Conservation (phyloP, 129 eudicot species). For the Apium graveolens region DNA sequence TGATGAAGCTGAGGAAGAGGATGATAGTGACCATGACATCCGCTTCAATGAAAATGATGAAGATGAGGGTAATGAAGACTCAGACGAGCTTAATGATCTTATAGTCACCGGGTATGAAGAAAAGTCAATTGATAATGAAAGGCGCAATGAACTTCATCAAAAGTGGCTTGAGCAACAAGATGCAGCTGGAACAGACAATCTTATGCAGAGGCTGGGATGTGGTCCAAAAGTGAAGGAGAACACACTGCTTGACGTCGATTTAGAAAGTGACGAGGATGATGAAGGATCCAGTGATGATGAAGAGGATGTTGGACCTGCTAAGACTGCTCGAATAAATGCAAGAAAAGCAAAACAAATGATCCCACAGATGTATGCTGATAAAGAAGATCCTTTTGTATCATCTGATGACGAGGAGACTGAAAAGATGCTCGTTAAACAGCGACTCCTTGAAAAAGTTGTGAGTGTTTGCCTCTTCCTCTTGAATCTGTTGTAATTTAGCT, state of each 20-base stretch:
- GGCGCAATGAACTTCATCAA: conserved; percentile 85
- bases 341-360: conserved; percentile 64
- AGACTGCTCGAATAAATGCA: conserved; percentile 31
- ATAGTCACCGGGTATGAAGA: conserved; percentile 68
- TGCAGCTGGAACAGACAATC: conserved; percentile 82
- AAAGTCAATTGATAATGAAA: conserved; percentile 48
- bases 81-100: conserved; percentile 56
- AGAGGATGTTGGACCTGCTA: conserved; percentile 28
- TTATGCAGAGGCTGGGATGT: conserved; percentile 51
- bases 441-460: conserved; percentile 49
- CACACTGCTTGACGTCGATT: conserved; percentile 37
- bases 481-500: neutral
- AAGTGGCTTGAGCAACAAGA: conserved; percentile 95
- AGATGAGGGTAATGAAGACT: conserved; percentile 46
- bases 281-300: conserved; percentile 28
- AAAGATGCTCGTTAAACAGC: conserved; percentile 39
- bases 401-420: conserved; percentile 78
- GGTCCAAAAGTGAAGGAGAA: conserved; percentile 43
- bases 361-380: conserved; percentile 55
- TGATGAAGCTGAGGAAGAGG: conserved; percentile 88
- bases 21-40: conserved; percentile 76
- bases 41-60: conserved; percentile 64
- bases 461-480: conserved; percentile 18
- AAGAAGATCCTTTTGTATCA: conserved; percentile 57
- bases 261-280: conserved; percentile 28